Evolutionary conservation across 768 basidiomycete species (phyloP).

Genomic region (Tylopilus sp.): DNA sequence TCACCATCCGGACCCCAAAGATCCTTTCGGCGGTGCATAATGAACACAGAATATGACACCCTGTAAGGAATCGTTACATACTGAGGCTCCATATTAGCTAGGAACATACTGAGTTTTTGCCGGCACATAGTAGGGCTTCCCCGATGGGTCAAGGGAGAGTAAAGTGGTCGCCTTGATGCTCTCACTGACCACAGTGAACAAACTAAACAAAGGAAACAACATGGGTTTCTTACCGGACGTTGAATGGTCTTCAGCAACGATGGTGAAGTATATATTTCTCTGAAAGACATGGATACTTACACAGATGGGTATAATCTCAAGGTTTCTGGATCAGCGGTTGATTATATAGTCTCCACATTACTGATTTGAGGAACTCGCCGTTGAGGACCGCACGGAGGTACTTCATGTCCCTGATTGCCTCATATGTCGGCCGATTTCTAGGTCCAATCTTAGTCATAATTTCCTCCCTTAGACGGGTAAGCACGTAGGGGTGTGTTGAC

Average conservation of each 20-base stretch:
- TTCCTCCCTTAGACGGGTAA: conserved; percentile 50
- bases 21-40: conserved; percentile 64
- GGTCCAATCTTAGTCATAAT: conserved; percentile 51
- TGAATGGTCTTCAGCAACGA: conserved; percentile 38
- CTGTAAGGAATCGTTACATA: conserved; percentile 9
- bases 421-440: conserved; percentile 45
- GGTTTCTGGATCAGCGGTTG: conserved; percentile 37
- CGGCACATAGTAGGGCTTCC: conserved; percentile 29
- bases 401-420: conserved; percentile 59
- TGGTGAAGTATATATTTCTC: not conserved
- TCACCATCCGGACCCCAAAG: conserved; percentile 74
- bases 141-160: conserved; percentile 27
- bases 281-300: conserved; percentile 6
- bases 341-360: not conserved
- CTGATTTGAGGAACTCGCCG: conserved; percentile 32
- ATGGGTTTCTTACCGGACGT: conserved; percentile 37
- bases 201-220: not conserved
- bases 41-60: conserved; percentile 34
- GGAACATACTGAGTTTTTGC: conserved; percentile 38
- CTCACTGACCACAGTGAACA: conserved; percentile 33
- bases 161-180: conserved; percentile 46
- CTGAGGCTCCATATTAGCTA: not conserved
- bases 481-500: conserved; percentile 46
- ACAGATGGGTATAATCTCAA: conserved; percentile 55
- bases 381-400: conserved; percentile 64